Percentiles rank a stretch among this genome's conserved stretches.
Evolutionary conservation across 768 basidiomycete genomes (phyloP).

Genomic region (Cystofilobasidium bisporidii): DNA sequence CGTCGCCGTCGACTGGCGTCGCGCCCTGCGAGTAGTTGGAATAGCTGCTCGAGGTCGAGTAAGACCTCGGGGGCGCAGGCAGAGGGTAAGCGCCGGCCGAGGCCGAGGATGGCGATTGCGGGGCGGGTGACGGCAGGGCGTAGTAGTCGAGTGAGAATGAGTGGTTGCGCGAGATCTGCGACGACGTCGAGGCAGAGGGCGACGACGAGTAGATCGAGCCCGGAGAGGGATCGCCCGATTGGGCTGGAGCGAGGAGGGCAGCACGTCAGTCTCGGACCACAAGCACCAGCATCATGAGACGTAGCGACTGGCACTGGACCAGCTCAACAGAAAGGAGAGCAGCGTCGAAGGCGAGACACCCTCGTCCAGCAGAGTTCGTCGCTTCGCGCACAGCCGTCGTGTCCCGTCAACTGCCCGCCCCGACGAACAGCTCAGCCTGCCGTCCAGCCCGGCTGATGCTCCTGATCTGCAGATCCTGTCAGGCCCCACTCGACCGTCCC

Average conservation of each 20-base stretch:
- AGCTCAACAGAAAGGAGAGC: no score
- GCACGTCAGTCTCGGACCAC: no score
- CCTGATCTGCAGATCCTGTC: no score
- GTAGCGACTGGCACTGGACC: no score
- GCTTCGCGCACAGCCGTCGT: no score
- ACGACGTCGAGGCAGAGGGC: conserved; percentile 1
- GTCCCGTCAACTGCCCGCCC: no score
- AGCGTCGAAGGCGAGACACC: no score
- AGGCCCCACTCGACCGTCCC: no score
- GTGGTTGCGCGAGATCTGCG: background rate
- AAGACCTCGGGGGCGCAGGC: background rate
- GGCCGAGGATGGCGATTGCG: background rate
- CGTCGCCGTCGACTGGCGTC: background rate
- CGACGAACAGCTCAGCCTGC: no score
- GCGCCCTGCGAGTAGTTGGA: conserved; percentile 4
- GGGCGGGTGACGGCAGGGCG: background rate
- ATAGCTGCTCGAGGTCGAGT: background rate
- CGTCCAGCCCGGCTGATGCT: no score
- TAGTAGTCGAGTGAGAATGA: conserved; percentile 7
- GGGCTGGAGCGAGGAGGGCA: background rate
- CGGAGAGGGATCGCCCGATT: background rate
- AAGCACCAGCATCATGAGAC: no score
- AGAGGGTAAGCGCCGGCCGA: background rate
- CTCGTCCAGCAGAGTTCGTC: no score
- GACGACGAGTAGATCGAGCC: background rate